Evolutionary conservation across 1,284 basidiomycete species (phyloP).

Genomic region (Calocybe gambosa): DNA sequence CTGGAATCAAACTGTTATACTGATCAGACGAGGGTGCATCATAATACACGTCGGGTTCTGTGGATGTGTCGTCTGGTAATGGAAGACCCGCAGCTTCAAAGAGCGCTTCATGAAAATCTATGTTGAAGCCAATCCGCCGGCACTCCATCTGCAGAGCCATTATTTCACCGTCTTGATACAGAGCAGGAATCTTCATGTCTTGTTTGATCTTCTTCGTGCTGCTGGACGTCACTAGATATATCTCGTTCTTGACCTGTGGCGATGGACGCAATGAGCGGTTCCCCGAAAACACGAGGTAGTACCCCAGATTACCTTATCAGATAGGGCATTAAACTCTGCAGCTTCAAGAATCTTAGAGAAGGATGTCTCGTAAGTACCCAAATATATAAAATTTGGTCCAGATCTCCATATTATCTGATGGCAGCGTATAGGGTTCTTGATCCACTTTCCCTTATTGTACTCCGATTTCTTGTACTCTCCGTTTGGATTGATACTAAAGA

Average conservation of each 20-base stretch:
- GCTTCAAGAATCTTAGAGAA: background rate
- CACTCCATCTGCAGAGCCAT: slow-evolving; percentile 1
- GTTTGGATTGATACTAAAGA: background rate
- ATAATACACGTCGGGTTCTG: background rate
- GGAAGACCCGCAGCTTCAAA: slow-evolving; percentile 6
- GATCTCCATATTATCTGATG: background rate
- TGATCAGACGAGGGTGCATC: background rate
- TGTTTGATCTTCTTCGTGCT: background rate
- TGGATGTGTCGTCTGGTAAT: background rate
- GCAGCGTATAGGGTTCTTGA: background rate
- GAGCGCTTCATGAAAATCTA: background rate
- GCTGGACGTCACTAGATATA: background rate
- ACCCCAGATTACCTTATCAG: background rate
- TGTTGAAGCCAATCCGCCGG: slow-evolving; percentile 1
- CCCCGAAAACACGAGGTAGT: background rate
- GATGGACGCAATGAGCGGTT: background rate
- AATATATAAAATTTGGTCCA: background rate
- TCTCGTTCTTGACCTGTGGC: background rate
- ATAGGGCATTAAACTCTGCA: slow-evolving; percentile 1
- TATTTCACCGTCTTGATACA: slow-evolving; percentile 2
- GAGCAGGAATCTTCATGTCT: background rate
- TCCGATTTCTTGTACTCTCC: background rate
- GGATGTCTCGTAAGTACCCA: slow-evolving; percentile 5
- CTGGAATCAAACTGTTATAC: background rate
- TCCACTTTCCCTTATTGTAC: slow-evolving; percentile 3